Percentiles rank a stretch among this genome's conserved stretches.
Evolutionary conservation across 306 rosid species (phyloP).

Genomic region (Sechiopsis laciniata): DNA sequence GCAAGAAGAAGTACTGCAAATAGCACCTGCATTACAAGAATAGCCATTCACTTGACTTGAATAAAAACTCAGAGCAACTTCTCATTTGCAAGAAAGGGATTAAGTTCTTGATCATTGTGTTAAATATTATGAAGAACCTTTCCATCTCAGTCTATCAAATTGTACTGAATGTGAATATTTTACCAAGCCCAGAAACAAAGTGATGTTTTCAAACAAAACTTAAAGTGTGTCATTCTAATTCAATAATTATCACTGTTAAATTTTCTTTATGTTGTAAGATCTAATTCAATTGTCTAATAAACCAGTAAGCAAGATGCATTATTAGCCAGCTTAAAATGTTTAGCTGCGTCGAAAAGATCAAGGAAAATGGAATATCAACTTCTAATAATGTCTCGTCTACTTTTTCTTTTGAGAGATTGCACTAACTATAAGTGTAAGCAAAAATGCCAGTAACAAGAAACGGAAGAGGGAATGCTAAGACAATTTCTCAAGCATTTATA

Average conservation of each 20-base stretch:
- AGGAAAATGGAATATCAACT: background rate
- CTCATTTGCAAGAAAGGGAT: background rate
- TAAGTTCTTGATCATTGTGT: background rate
- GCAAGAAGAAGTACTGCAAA: constrained; percentile 60
- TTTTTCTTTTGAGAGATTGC: background rate
- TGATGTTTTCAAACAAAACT: no score
- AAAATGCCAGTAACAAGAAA: no score
- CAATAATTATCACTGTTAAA: no score
- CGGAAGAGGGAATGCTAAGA: no score
- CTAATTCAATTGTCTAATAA: background rate
- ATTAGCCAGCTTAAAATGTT: background rate
- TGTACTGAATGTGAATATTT: background rate
- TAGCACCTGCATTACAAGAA: constrained; percentile 40
- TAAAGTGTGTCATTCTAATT: no score
- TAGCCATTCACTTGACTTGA: background rate
- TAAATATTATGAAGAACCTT: background rate
- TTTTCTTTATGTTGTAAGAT: background rate
- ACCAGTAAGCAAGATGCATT: background rate
- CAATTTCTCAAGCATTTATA: no score
- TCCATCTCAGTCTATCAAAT: background rate
- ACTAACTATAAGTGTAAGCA: background rate
- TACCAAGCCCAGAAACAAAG: background rate
- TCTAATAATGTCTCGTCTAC: background rate
- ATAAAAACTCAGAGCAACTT: background rate
- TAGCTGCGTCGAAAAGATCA: background rate